phyloP scores from a whole-genome alignment of 352 stramenopile genomes.

The Phytophthora chlamydospora region DNA sequence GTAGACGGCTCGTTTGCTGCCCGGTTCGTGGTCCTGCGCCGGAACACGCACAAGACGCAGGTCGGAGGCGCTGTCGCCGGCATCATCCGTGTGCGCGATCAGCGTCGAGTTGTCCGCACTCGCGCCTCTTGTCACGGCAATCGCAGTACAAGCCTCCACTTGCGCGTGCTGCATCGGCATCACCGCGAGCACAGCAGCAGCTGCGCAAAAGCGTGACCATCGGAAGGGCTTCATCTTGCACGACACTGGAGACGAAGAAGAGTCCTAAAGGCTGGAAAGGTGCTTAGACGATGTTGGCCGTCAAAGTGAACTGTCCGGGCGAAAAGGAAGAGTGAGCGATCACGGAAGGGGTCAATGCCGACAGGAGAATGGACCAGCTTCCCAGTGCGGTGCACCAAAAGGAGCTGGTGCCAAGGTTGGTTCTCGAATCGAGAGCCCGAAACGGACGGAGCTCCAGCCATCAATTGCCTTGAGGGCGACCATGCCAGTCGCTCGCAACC shows the following conservation, averaged over 20 bases:
- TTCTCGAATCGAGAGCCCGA: slow-evolving; percentile 9
- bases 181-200: slow-evolving; percentile 14
- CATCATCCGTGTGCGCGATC: slow-evolving; percentile 90
- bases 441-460: slow-evolving; percentile 26
- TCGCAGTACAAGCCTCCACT: slow-evolving; percentile 84
- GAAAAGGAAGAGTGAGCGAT: slow-evolving; percentile 31
- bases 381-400: not conserved
- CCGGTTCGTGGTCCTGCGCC: slow-evolving; percentile 62
- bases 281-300: slow-evolving; percentile 9
- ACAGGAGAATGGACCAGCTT: not conserved
- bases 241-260: not conserved
- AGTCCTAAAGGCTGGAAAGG: not conserved
- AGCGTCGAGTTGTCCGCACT: slow-evolving; percentile 86
- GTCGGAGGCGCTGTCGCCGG: slow-evolving; percentile 80
- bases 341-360: not conserved
- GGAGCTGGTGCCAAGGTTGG: not conserved
- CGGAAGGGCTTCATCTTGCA: slow-evolving; percentile 32
- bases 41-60: slow-evolving; percentile 92
- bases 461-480: not conserved
- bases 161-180: slow-evolving; percentile 12
- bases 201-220: slow-evolving; percentile 4
- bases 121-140: slow-evolving; percentile 81
- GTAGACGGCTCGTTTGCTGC: slow-evolving; percentile 63
- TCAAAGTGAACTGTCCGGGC: slow-evolving; percentile 14
- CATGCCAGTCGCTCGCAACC: slow-evolving; percentile 20